phyloP scores from a whole-genome alignment of 768 basidiomycete species.

The Hemileccinum impolitum region DNA sequence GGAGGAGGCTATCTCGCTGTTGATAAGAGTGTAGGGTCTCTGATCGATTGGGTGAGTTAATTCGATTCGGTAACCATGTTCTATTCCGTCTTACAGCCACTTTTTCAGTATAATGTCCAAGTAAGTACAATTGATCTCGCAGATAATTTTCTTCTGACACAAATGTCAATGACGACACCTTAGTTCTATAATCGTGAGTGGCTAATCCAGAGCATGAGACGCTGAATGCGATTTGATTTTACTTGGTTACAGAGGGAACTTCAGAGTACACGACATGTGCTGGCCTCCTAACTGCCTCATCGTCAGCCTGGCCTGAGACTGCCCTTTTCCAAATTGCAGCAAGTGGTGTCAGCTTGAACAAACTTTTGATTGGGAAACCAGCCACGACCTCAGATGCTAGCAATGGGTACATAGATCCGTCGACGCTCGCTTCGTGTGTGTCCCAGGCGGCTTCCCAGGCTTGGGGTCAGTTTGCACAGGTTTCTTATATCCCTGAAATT shows the following conservation, averaged over 20 bases:
- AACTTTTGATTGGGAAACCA: slow-evolving; percentile 78
- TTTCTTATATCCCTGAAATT: background rate
- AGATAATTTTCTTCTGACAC: background rate
- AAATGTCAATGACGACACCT: background rate
- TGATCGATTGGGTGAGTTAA: slow-evolving; percentile 43
- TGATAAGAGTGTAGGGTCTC: slow-evolving; percentile 35
- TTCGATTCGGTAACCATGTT: background rate
- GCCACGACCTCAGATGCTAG: slow-evolving; percentile 46
- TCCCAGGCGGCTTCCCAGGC: slow-evolving; percentile 54
- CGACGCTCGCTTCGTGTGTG: slow-evolving; percentile 59
- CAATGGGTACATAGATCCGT: slow-evolving; percentile 55
- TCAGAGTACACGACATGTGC: slow-evolving; percentile 38
- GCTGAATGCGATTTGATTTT: background rate
- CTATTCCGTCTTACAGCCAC: too few species aligned
- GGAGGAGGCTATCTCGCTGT: slow-evolving; percentile 36
- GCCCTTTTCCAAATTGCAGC: slow-evolving; percentile 48
- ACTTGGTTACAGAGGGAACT: slow-evolving; percentile 29
- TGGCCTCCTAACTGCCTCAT: slow-evolving; percentile 38
- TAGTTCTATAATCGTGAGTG: slow-evolving; percentile 30
- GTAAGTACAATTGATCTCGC: slow-evolving; percentile 13
- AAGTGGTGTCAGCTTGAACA: slow-evolving; percentile 54
- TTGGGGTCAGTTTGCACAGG: slow-evolving; percentile 52
- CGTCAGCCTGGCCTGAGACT: slow-evolving; percentile 40
- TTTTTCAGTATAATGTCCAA: slow-evolving; percentile 35
- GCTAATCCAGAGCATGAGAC: background rate